Evolutionary conservation across 306 rosid genomes (phyloP), one percentile per base, ranked within the genome.

Genomic region (Datisca glomerata): DNA sequence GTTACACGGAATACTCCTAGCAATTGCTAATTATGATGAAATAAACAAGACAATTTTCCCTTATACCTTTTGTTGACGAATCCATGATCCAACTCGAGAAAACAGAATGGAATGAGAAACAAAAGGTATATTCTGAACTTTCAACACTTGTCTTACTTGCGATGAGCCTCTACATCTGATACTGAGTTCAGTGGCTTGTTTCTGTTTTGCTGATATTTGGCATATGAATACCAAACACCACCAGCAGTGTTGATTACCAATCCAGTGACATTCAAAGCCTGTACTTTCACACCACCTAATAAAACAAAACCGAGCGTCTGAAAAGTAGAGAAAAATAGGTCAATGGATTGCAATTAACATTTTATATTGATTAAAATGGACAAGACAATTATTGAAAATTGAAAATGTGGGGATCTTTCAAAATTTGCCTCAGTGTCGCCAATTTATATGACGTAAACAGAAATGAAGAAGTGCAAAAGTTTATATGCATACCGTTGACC

Each of bases 161-260:
- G 64, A 70, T 61, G 73, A 48, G 91, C 51, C 64, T 73, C 94
- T 32, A 62, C 47, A 18, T 78, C 92, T 28, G 78, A 17, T 12
- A 57, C 58, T 50, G 31, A 43, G 61, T 65, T 84, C 4, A 66
- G 51, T 20, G 75, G 36, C 68, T 72, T 77, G 67, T 62, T 73
- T 68, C 13, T 80, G 66, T 57, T 84, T 65, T 84, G 81, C 52
- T 61, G 80, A 73, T 74, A 89, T 50, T 89, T 89, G 55, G 98
- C 96, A 47, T 48, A 75, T 15, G 96, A 80, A 64, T 84, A 89
- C 96, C 98, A 80, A 45, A 84, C 71, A 20, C 98, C 98, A 23
- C 98, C 98, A 14, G 86, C 79, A 24, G 92, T 75, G 71, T 89
- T 89, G 81, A 89, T 80, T 40, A 70, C 78, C 73, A 89, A 68